These are phyloP conservation scores for Globisporangium yorkense DNA, from an alignment of 352 stramenopile species.

Conservation along the genomic window DNA sequence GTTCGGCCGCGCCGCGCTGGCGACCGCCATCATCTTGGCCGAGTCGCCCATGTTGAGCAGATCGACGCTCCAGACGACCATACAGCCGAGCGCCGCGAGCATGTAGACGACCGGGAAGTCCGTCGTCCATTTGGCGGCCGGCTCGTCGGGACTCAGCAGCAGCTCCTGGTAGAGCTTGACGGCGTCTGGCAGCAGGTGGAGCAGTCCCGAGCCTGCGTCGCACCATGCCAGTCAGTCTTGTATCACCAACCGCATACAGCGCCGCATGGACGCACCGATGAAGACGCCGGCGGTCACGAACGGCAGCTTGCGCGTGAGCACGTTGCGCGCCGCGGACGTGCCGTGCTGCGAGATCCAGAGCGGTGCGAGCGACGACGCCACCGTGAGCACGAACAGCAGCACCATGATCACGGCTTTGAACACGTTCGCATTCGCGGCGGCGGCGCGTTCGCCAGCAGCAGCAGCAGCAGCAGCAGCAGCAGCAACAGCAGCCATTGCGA, in stretches of 20 bases:
- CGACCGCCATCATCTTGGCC: conserved; percentile 61
- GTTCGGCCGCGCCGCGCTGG: conserved; percentile 43
- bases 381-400: conserved; percentile 51
- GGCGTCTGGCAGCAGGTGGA: conserved; percentile 52
- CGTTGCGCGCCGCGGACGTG: conserved; percentile 26
- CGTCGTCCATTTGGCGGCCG: conserved; percentile 26
- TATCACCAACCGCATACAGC: too few species aligned
- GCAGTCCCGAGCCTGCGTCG: conserved; percentile 30
- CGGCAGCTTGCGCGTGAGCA: conserved; percentile 51
- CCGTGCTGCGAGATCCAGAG: conserved; percentile 46
- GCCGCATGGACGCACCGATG: conserved; percentile 17
- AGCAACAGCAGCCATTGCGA: too few species aligned
- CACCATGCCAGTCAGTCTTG: too few species aligned
- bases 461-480: too few species aligned
- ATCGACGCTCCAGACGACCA: conserved; percentile 55
- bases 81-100: conserved; percentile 44
- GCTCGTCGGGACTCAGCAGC: conserved; percentile 21
- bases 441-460: neutral
- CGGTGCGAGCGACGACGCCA: conserved; percentile 40
- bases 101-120: conserved; percentile 51
- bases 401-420: conserved; percentile 49
- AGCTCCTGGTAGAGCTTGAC: conserved; percentile 53
- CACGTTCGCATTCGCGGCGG: neutral
- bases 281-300: conserved; percentile 23
- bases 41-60: conserved; percentile 61